These are phyloP conservation scores for Aphanomyces cochlioides DNA, from an alignment of 352 stramenopile genomes.

Conservation along the genomic window DNA sequence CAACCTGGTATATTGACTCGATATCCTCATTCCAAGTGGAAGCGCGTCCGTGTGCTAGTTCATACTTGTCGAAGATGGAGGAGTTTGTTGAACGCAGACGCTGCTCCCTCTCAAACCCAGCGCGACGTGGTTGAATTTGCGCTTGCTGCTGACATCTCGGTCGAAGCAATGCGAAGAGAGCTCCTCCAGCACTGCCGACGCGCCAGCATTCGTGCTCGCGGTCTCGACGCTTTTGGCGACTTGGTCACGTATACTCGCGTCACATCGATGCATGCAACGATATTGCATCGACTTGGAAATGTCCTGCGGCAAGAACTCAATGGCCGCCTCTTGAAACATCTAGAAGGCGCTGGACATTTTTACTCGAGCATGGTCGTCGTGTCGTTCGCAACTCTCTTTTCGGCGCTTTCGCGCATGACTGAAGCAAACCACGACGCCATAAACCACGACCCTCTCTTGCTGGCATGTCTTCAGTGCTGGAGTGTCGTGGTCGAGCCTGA, in stretches of 20 bases:
- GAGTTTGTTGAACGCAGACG: no score
- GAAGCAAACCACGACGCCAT: not conserved
- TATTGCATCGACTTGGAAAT: conserved; percentile 52
- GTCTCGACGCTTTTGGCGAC: conserved; percentile 47
- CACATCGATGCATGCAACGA: conserved; percentile 44
- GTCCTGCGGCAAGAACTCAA: conserved; percentile 33
- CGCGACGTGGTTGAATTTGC: conserved; percentile 9
- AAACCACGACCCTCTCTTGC: not conserved
- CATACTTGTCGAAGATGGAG: conserved; percentile 30
- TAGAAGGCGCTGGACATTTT: conserved; percentile 18
- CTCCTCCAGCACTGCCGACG: conserved; percentile 54
- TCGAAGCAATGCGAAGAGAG: conserved; percentile 18
- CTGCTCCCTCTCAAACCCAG: no score
- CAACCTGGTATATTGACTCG: conserved; percentile 40
- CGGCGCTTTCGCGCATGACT: not conserved
- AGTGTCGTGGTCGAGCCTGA: conserved; percentile 17
- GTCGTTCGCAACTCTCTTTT: not conserved
- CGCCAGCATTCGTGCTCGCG: conserved; percentile 40
- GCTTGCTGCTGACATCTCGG: conserved; percentile 8
- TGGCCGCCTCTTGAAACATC: not conserved
- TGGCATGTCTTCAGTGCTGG: conserved; percentile 22
- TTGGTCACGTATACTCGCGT: conserved; percentile 41
- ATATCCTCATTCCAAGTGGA: conserved; percentile 51
- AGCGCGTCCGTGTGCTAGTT: conserved; percentile 40
- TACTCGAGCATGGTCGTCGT: conserved; percentile 17